Evolutionary conservation across 768 basidiomycete species (phyloP), one percentile per base, ranked within the genome.

Genomic region (Antrodiella citrinella): DNA sequence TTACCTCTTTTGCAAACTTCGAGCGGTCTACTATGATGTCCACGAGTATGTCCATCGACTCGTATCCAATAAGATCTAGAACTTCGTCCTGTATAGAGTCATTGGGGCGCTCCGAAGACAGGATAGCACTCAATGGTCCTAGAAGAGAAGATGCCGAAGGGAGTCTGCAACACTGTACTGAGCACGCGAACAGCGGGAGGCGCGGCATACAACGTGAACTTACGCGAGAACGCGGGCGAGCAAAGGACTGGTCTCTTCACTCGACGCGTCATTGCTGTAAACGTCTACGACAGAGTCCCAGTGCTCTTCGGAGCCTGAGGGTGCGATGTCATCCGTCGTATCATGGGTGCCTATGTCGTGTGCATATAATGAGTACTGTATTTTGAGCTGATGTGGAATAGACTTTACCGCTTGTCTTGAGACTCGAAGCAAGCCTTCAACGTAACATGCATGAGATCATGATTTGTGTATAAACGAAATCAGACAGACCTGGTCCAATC

Each of bases 61-160:
- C 88, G 62, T 84, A 90, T 2, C 93, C 95, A 44, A 94, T 63
- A 9, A 89, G 69, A 52, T 96, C 93, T 5, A 77, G 78, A 9
- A 97, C 63, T 56, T 90, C 85, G 22, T 69, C 78, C 22, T 90
- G 86, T 24, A 96, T 85, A 19, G 77, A 80, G 24, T 92, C 88
- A 55, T 85, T 74, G 4, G 71, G 67, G 35, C 69, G 71, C 20
- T 67, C 55, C 4, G 79, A 80, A 1, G 74, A 72, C 13, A 89
- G 66, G 26, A 77, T 64, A 7, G 58, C 49, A 4, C 60, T 59
- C 20, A 75, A 49, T 22, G 60, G 52, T 19, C 48, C 51, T 26
- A 65, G 26, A 9, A 64, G 21, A 12, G 59, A 55, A 46, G 62
- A 43, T 43, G 41, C 21, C 5, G 41, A 43, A n/a, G 21, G 15